Evolutionary conservation across 2,329 filamentous ascomycete species (phyloP).

Genomic region (Aspergillus brasiliensis): DNA sequence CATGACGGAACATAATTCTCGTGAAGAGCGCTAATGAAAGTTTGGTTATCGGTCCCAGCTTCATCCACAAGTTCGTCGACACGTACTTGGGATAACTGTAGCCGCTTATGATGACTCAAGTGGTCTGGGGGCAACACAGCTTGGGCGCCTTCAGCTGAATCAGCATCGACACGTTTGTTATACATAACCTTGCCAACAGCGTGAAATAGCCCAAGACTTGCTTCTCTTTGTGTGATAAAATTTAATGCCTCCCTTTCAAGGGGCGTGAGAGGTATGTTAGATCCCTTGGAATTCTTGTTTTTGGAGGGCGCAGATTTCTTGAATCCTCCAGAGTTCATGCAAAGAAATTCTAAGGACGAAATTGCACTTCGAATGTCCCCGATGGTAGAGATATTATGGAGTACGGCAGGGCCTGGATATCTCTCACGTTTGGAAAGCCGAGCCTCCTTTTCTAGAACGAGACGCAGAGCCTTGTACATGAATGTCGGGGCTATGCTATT

Average conservation of each 20-base stretch:
- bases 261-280: constrained; percentile 59
- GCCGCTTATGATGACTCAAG: constrained; percentile 59
- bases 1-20: constrained; percentile 94
- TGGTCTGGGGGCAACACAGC: constrained; percentile 63
- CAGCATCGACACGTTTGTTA: constrained; percentile 76
- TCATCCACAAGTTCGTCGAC: constrained; percentile 85
- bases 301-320: constrained; percentile 71
- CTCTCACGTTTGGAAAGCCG: constrained; percentile 72
- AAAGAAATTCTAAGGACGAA: constrained; percentile 89
- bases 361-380: constrained; percentile 94
- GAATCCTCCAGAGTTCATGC: constrained; percentile 74
- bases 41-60: constrained; percentile 86
- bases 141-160: constrained; percentile 38
- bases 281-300: constrained; percentile 60
- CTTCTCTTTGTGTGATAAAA: constrained; percentile 81
- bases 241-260: constrained; percentile 79
- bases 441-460: constrained; percentile 83
- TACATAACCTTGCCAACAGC: constrained; percentile 95
- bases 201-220: constrained; percentile 91
- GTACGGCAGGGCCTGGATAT: constrained; percentile 75
- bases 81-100: constrained; percentile 65
- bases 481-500: constrained; percentile 88
- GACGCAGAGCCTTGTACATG: constrained; percentile 78
- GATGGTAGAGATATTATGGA: constrained; percentile 78
- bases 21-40: constrained; percentile 85